Evolutionary conservation across 75 land plant genomes (phyloP).

Genomic region (Gnetum montanum): DNA sequence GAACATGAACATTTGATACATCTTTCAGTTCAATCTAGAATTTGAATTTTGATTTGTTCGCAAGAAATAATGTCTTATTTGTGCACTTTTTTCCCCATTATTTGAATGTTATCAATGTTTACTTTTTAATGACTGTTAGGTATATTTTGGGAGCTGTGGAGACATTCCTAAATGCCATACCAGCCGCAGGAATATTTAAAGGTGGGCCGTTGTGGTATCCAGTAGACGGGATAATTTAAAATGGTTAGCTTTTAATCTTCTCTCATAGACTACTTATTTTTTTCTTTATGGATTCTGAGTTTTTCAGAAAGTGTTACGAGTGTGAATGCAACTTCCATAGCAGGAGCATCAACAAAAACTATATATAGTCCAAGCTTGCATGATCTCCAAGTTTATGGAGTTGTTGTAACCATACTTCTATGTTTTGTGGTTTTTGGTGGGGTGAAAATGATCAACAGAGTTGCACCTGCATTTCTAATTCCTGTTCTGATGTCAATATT

Average conservation of each 20-base stretch:
- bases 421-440: constrained; percentile 98
- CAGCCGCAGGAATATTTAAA: constrained; percentile 86
- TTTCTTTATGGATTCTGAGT: neutral
- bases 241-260: neutral
- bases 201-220: constrained; percentile 54
- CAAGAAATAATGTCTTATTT: too few species aligned
- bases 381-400: constrained; percentile 92
- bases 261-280: neutral
- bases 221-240: too few species aligned
- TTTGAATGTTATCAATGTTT: too few species aligned
- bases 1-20: too few species aligned
- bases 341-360: constrained; percentile 35
- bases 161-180: constrained; percentile 91
- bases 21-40: too few species aligned
- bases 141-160: constrained; percentile 98
- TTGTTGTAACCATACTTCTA: constrained; percentile 80
- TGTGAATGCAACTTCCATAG: constrained; percentile 41
- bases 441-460: constrained; percentile 93
- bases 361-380: constrained; percentile 68
- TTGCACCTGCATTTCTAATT: constrained; percentile 91
- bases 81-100: too few species aligned
- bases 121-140: too few species aligned
- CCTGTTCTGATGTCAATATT: constrained; percentile 84
- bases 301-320: constrained; percentile 36
- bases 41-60: too few species aligned